Conservation (phyloP, 192 early-diverging fungal genomes). For the Coemansia sp. region DNA sequence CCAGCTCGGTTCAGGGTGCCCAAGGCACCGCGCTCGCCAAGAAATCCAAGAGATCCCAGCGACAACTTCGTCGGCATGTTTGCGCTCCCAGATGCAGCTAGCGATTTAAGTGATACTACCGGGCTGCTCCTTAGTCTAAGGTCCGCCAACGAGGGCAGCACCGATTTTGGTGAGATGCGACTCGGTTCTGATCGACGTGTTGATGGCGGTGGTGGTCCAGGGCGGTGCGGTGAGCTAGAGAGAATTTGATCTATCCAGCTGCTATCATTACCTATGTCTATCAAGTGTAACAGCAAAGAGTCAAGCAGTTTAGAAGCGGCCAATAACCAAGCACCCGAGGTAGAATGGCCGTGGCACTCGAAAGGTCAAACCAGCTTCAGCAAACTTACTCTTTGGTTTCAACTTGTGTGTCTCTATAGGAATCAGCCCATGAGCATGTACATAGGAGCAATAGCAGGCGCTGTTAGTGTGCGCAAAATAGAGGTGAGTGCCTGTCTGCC, state of each 20-base stretch:
- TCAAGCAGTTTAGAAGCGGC: background rate
- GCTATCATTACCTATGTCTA: slow-evolving; percentile 11
- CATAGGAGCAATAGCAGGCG: background rate
- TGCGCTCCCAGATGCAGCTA: background rate
- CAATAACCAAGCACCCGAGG: background rate
- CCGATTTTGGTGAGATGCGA: background rate
- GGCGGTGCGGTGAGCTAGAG: slow-evolving; percentile 22
- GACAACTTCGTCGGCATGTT: slow-evolving; percentile 1
- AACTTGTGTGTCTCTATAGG: slow-evolving; percentile 33
- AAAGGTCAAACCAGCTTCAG: background rate
- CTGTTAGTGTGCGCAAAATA: background rate
- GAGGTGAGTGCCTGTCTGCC: too few relatives aligned
- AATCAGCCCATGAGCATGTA: background rate
- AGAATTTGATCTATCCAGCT: slow-evolving; percentile 16
- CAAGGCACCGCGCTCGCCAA: background rate
- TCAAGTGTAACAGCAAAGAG: background rate
- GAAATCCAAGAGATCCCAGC: background rate
- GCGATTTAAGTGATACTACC: slow-evolving; percentile 10
- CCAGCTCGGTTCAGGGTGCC: background rate
- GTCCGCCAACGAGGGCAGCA: background rate
- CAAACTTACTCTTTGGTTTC: slow-evolving; percentile 31
- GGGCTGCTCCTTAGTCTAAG: background rate
- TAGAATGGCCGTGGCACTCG: too few relatives aligned
- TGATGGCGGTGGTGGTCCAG: slow-evolving; percentile 10
- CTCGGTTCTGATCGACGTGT: background rate